Evolutionary conservation across 495 filamentous ascomycete genomes (phyloP).

Genomic region (Friedmanniomyces endolithicus): DNA sequence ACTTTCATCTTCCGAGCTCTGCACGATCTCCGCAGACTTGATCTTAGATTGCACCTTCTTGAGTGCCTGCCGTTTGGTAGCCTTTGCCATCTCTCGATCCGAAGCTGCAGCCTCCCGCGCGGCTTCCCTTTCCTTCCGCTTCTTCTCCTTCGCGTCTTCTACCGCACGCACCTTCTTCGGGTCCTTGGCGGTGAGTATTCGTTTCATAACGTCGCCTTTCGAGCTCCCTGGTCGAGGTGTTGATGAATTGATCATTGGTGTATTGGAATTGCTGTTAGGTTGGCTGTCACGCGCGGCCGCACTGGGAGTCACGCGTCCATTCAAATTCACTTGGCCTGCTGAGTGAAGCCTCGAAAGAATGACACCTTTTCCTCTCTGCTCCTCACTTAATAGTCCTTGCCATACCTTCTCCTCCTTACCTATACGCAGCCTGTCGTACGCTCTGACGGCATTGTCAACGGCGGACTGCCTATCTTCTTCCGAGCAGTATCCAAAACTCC

Average conservation of each 20-base stretch:
- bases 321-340: constrained; percentile 30
- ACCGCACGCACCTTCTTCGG: constrained; percentile 38
- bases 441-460: constrained; percentile 71
- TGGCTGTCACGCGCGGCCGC: constrained; percentile 9
- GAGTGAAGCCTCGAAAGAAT: constrained; percentile 62
- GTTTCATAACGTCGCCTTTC: constrained; percentile 45
- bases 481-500: constrained; percentile 56
- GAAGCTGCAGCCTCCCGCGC: constrained; percentile 20
- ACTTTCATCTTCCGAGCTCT: constrained; percentile 65
- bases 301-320: constrained; percentile 15
- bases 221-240: constrained; percentile 30
- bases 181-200: constrained; percentile 42
- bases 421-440: constrained; percentile 70
- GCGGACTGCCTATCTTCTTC: constrained; percentile 60
- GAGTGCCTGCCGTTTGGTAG: constrained; percentile 17
- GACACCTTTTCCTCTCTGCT: constrained; percentile 69
- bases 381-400: constrained; percentile 62
- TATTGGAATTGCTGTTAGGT: constrained; percentile 32
- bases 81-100: constrained; percentile 21
- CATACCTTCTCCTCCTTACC: constrained; percentile 59
- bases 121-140: constrained; percentile 22
- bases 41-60: constrained; percentile 32
- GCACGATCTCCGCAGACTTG: constrained; percentile 64
- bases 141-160: constrained; percentile 23
- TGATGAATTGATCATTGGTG: constrained; percentile 30